phyloP scores from a whole-genome alignment of 2,329 filamentous ascomycete species.

The Neofusicoccum ribis region DNA sequence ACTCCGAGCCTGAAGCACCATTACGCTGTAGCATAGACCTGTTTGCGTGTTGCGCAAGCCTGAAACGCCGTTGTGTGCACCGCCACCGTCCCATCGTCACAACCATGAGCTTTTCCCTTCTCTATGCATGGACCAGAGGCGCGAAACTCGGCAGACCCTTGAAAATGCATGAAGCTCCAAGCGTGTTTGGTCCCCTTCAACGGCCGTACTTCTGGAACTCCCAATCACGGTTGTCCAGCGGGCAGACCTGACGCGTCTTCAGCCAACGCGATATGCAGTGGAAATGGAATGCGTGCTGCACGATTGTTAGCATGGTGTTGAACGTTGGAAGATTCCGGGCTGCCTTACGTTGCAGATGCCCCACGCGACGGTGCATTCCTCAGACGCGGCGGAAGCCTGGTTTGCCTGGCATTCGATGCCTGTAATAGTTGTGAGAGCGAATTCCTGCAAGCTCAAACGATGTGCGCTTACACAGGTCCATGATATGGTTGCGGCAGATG shows the following conservation, averaged over 20 bases:
- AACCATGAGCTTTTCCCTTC: not conserved
- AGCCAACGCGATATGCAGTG: conserved; percentile 99
- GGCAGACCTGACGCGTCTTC: conserved; percentile 98
- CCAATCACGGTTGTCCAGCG: conserved; percentile 97
- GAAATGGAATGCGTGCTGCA: conserved; percentile 97
- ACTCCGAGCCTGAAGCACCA: not conserved
- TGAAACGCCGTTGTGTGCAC: conserved; percentile 14
- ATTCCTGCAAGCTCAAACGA: conserved; percentile 19
- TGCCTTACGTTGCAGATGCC: conserved; percentile 94
- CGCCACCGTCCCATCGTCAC: not conserved
- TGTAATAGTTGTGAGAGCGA: conserved; percentile 36
- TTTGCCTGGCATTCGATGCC: conserved; percentile 99
- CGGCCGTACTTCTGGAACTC: conserved; percentile 98
- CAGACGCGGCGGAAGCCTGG: conserved; percentile 92
- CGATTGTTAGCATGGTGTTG: not conserved
- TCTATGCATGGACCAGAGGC: not conserved
- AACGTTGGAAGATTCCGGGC: not conserved
- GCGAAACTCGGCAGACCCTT: not conserved
- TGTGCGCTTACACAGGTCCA: conserved; percentile 80
- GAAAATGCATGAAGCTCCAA: not conserved
- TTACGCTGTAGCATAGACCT: conserved; percentile 5
- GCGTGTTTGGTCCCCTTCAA: conserved; percentile 31
- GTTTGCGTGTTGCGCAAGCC: conserved; percentile 5
- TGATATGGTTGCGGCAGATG: conserved; percentile 99
- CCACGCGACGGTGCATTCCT: conserved; percentile 98